Evolutionary conservation across 2,329 filamentous ascomycete genomes (phyloP), one percentile per base, ranked within the genome.

Genomic region (Stemphylium vesicarium): DNA sequence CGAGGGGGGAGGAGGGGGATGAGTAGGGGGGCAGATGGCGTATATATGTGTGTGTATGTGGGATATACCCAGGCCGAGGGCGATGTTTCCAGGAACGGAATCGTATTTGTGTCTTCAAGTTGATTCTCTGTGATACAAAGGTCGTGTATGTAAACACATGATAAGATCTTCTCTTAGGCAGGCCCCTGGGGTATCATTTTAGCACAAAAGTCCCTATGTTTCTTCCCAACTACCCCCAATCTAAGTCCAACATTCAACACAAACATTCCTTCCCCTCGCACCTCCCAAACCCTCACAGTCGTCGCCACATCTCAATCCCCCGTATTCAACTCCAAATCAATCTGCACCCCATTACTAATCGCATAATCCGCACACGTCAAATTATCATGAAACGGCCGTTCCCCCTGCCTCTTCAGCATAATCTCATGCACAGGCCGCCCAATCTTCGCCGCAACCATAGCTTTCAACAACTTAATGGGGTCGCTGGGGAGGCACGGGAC

Each of bases 401-500:
- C 92, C 11, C 93, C 91, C 77, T 98, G 94, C 64, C 94, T 83
- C 81, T 96, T 95, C 56, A 98, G 77, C 78, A 97, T 82, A 61
- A 98, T 96, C 78, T 97, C 92, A 70, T 94, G 90, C 39, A 93
- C 89, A 65, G 96, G 88, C 32, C 94, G 85, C 2, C 94, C 94
- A 67, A 97, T 96, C 59, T 90, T 85, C 36, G 91, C 91, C 4
- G 93, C 93, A 20, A 97, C 92, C 82, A 96, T 89, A 41, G 92
- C 88, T 79, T 97, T 97, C 79, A 97, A 92, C 57, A 93, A 84
- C 61, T 88, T 88, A 62, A 97, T 88, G 7, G 88, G 88, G 77
- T 98, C 94, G 3, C 87, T 89, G 0, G 91, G 88, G 53, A 96
- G 81, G 73, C 93, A 97, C 0, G 94, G 94, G 60, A 98, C 95